phyloP scores from a whole-genome alignment of 2,329 filamentous ascomycete genomes.

The Xylaria sp. region DNA sequence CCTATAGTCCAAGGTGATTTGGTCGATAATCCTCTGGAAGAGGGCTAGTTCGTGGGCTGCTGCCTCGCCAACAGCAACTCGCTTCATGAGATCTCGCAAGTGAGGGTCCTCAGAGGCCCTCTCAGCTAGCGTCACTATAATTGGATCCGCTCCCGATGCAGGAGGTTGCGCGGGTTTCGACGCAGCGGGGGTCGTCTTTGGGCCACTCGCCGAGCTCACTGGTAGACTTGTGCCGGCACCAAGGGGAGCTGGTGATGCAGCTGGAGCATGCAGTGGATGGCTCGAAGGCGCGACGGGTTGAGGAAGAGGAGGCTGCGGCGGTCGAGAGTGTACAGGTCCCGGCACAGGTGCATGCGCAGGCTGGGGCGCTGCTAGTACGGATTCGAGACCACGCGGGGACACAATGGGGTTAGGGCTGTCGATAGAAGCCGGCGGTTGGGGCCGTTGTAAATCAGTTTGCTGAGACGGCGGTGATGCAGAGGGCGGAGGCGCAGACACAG shows the following conservation, averaged over 20 bases:
- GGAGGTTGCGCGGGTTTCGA: slow-evolving; percentile 40
- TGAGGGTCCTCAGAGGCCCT: slow-evolving; percentile 77
- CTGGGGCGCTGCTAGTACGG: slow-evolving; percentile 49
- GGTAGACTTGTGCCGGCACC: slow-evolving; percentile 3
- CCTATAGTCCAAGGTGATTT: slow-evolving; percentile 72
- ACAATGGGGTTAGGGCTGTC: slow-evolving; percentile 38
- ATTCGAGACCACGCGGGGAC: slow-evolving; percentile 47
- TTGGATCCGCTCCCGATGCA: slow-evolving; percentile 68
- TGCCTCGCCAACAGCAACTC: slow-evolving; percentile 80
- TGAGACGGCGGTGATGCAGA: slow-evolving; percentile 33
- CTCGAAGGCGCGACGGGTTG: slow-evolving; percentile 43
- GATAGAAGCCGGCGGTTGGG: slow-evolving; percentile 33
- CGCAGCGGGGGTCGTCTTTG: slow-evolving; percentile 32
- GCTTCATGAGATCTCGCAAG: slow-evolving; percentile 82
- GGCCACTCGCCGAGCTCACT: background rate
- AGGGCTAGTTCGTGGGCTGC: slow-evolving; percentile 75
- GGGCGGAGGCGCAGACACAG: slow-evolving; percentile 38
- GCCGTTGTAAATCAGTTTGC: slow-evolving; percentile 37
- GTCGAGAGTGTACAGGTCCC: slow-evolving; percentile 38
- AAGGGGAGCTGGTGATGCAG: slow-evolving; percentile 24
- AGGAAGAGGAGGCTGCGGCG: slow-evolving; percentile 48
- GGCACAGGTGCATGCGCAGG: slow-evolving; percentile 42
- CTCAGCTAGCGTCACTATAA: slow-evolving; percentile 82
- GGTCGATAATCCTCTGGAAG: slow-evolving; percentile 84
- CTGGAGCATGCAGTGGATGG: slow-evolving; percentile 43